These are phyloP conservation scores for Hypericum perforatum DNA, from an alignment of 345 rosid genomes.

Conservation along the genomic window DNA sequence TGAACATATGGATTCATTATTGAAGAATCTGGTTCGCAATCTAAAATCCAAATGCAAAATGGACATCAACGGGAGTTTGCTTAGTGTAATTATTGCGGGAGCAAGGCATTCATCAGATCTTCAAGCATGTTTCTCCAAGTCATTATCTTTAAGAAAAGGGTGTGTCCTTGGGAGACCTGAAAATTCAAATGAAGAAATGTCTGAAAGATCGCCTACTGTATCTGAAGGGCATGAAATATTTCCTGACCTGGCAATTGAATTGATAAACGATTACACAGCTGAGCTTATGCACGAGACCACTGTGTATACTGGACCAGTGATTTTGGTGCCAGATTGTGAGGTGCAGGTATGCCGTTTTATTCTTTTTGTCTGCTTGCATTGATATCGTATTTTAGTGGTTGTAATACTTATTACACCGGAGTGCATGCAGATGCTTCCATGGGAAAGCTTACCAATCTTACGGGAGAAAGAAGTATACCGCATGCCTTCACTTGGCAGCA, in stretches of 20 bases:
- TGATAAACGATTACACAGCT: slow-evolving; percentile 46
- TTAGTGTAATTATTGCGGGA: slow-evolving; percentile 52
- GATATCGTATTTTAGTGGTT: no score
- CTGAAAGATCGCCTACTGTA: slow-evolving; percentile 16
- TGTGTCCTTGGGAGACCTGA: slow-evolving; percentile 46
- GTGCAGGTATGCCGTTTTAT: slow-evolving; percentile 54
- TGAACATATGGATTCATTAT: slow-evolving; percentile 30
- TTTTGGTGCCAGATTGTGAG: slow-evolving; percentile 66
- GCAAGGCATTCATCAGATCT: slow-evolving; percentile 23
- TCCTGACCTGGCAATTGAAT: slow-evolving; percentile 43
- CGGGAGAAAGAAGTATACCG: slow-evolving; percentile 89
- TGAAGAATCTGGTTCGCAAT: slow-evolving; percentile 45
- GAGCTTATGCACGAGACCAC: slow-evolving; percentile 38
- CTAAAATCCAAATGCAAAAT: slow-evolving; percentile 65
- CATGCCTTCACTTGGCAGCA: slow-evolving; percentile 90
- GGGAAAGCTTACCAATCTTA: slow-evolving; percentile 84
- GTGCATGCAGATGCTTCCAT: slow-evolving; percentile 79
- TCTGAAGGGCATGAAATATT: slow-evolving; percentile 23
- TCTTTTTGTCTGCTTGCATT: neutral
- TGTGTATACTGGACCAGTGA: slow-evolving; percentile 48
- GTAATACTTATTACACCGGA: slow-evolving; percentile 8
- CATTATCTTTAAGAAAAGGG: slow-evolving; percentile 34
- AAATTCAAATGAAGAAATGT: slow-evolving; percentile 26
- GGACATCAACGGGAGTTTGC: slow-evolving; percentile 48
- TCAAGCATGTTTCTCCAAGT: slow-evolving; percentile 36